phyloP scores from a whole-genome alignment of 345 rosid species.

The Bruguiera parviflora region DNA sequence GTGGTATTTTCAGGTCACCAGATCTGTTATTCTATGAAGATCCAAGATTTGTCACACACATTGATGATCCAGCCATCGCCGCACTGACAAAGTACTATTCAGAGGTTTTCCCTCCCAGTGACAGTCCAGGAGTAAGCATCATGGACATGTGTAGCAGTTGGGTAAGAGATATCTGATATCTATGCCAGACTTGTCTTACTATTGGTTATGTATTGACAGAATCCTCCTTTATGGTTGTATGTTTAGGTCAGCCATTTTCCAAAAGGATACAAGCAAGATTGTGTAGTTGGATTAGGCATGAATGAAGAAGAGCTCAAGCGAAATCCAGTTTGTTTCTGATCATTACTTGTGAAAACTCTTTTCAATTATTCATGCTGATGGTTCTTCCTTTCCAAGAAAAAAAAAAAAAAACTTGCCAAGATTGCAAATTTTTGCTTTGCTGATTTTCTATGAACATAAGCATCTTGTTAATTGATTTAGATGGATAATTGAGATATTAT shows the following conservation, averaged over 20 bases:
- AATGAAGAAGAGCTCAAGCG: conserved; percentile 83
- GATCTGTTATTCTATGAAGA: conserved; percentile 73
- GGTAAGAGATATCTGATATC: conserved; percentile 43
- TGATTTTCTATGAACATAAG: too few relatives aligned
- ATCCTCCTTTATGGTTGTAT: conserved; percentile 5
- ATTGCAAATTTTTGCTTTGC: neutral
- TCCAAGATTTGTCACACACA: conserved; percentile 87
- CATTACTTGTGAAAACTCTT: conserved; percentile 3
- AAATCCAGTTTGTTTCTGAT: conserved; percentile 49
- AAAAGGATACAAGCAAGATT: conserved; percentile 76
- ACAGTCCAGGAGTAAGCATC: conserved; percentile 71
- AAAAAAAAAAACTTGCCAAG: neutral
- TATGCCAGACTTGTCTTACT: neutral
- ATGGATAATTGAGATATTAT: neutral
- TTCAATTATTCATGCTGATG: neutral
- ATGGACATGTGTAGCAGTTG: conserved; percentile 96
- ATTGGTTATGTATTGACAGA: neutral
- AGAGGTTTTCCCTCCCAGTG: conserved; percentile 70
- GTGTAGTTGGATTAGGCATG: conserved; percentile 79
- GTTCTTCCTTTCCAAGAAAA: neutral
- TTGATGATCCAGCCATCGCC: conserved; percentile 87
- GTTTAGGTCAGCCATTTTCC: conserved; percentile 93
- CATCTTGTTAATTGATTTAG: too few relatives aligned
- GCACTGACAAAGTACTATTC: conserved; percentile 81
- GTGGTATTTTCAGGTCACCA: conserved; percentile 49